Conservation (phyloP, 768 basidiomycete species). For the Rhodotorula babjevae region DNA sequence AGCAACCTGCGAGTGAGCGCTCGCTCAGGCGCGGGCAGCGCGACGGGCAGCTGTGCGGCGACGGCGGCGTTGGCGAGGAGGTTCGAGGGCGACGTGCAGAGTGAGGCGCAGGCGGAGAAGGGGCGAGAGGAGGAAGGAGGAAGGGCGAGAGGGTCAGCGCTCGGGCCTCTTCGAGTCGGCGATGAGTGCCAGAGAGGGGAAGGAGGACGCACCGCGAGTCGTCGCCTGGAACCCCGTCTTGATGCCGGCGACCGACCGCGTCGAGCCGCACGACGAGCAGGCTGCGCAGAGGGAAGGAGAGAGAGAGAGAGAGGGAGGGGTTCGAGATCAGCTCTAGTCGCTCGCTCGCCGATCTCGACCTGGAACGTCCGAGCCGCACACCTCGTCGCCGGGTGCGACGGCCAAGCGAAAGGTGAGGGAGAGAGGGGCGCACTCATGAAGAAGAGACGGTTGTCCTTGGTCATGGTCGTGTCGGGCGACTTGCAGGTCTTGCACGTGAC, state of each 20-base stretch:
- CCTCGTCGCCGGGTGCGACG: too few relatives aligned
- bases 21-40: not conserved
- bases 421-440: conserved; percentile 56
- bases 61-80: too few relatives aligned
- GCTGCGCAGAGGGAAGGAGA: conserved; percentile 44
- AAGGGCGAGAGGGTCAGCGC: too few relatives aligned
- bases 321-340: too few relatives aligned
- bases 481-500: conserved; percentile 89
- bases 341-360: not conserved
- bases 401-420: too few relatives aligned
- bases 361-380: too few relatives aligned
- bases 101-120: too few relatives aligned
- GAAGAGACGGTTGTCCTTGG: conserved; percentile 98
- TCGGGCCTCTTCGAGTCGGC: too few relatives aligned
- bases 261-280: conserved; percentile 82
- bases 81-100: too few relatives aligned
- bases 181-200: conserved; percentile 1
- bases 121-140: too few relatives aligned
- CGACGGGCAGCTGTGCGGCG: not conserved
- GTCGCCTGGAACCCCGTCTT: conserved; percentile 72
- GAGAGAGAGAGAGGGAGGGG: too few relatives aligned
- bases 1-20: too few relatives aligned
- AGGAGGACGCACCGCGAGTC: conserved; percentile 20
- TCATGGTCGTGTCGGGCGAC: conserved; percentile 90
- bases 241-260: conserved; percentile 89